Conservation (phyloP, 768 basidiomycete species). For the Lentinula sp. region DNA sequence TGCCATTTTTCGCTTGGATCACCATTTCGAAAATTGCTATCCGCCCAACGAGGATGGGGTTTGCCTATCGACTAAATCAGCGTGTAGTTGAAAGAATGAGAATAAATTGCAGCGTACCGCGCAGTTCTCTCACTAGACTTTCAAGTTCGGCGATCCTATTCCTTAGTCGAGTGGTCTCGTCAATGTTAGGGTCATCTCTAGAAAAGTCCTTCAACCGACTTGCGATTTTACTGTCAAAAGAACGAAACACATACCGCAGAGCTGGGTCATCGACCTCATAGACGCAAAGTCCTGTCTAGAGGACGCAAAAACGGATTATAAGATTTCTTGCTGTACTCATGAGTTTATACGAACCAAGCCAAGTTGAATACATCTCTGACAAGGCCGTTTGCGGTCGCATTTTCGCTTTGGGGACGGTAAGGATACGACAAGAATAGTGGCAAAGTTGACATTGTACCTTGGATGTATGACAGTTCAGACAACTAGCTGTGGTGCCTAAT, state of each 20-base stretch:
- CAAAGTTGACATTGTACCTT: slow-evolving; percentile 70
- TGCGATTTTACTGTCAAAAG: not conserved
- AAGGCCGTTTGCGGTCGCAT: slow-evolving; percentile 92
- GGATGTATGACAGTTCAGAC: slow-evolving; percentile 87
- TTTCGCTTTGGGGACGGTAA: slow-evolving; percentile 20
- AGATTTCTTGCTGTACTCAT: slow-evolving; percentile 3
- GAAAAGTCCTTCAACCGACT: slow-evolving; percentile 6
- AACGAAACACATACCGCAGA: slow-evolving; percentile 43
- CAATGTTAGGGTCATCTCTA: slow-evolving; percentile 83
- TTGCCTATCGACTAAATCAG: slow-evolving; percentile 45
- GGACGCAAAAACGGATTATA: slow-evolving; percentile 1
- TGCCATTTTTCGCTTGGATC: slow-evolving; percentile 85
- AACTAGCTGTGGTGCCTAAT: slow-evolving; percentile 32
- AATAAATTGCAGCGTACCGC: slow-evolving; percentile 43
- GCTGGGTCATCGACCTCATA: slow-evolving; percentile 93
- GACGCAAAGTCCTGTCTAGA: slow-evolving; percentile 86
- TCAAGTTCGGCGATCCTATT: slow-evolving; percentile 91
- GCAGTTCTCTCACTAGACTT: slow-evolving; percentile 82
- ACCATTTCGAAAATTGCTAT: slow-evolving; percentile 70
- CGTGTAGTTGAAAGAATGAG: not conserved
- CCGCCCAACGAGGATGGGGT: slow-evolving; percentile 84
- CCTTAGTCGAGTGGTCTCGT: slow-evolving; percentile 80
- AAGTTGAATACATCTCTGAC: slow-evolving; percentile 85
- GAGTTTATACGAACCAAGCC: slow-evolving; percentile 55
- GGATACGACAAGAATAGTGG: slow-evolving; percentile 1